Percentiles rank a stretch among this genome's conserved stretches.
Evolutionary conservation across 257 asterid genomes (phyloP).

Genomic region (Petrea volubilis): DNA sequence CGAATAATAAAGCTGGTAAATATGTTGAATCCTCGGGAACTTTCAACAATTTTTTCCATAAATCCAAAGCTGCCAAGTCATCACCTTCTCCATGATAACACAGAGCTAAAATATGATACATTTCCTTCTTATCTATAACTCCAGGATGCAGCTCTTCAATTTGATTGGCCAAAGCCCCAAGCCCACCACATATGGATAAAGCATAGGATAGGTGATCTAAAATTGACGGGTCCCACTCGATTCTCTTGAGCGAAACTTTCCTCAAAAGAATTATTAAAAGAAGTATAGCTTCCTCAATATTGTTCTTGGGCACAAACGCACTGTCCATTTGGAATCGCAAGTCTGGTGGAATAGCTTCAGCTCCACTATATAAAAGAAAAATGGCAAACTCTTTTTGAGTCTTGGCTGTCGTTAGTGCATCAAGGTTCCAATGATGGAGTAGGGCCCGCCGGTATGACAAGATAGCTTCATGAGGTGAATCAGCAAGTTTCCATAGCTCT

Average conservation of each 20-base stretch:
- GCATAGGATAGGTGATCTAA: conserved; percentile 83
- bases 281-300: conserved; percentile 85
- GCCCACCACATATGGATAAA: conserved; percentile 73
- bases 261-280: conserved; percentile 70
- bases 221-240: conserved; percentile 86
- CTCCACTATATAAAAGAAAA: conserved; percentile 83
- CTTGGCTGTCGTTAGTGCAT: conserved; percentile 63
- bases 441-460: conserved; percentile 84
- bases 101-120: conserved; percentile 71
- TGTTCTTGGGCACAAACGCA: conserved; percentile 81
- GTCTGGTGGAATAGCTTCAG: conserved; percentile 70
- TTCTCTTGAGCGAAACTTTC: conserved; percentile 54
- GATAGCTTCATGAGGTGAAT: conserved; percentile 70
- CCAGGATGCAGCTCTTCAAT: conserved; percentile 84
- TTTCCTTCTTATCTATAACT: conserved; percentile 51
- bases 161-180: conserved; percentile 72
- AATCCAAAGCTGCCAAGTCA: conserved; percentile 55
- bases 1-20: conserved; percentile 58
- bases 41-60: conserved; percentile 64
- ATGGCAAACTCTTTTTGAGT: conserved; percentile 79
- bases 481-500: conserved; percentile 78
- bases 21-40: conserved; percentile 34
- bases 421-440: conserved; percentile 85
- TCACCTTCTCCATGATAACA: conserved; percentile 81
- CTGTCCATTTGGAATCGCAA: conserved; percentile 70